Percentiles rank a stretch among this genome's conserved stretches.
These are phyloP conservation scores for Digitaria exilis DNA, from an alignment of 202 grass and related monocot species.

Conservation along the genomic window DNA sequence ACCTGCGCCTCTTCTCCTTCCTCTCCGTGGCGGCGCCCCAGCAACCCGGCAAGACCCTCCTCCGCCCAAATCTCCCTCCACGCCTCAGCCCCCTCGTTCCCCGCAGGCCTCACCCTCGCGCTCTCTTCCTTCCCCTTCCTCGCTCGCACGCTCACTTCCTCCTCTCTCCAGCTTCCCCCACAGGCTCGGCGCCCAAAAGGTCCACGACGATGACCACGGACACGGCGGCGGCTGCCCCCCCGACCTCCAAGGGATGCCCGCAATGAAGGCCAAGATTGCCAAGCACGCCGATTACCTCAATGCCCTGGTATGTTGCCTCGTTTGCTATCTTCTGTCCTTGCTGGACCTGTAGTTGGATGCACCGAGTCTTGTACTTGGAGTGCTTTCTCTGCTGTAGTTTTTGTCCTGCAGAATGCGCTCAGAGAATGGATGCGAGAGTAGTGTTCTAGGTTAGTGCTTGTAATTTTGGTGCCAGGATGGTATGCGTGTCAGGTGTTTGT, in stretches of 20 bases:
- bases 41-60: conserved; percentile 40
- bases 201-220: conserved; percentile 54
- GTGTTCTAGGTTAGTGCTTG: background rate
- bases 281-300: conserved; percentile 82
- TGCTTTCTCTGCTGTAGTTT: background rate
- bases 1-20: conserved; percentile 20
- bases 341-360: background rate
- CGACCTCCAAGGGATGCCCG: conserved; percentile 31
- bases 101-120: background rate
- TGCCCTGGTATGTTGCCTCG: conserved; percentile 52
- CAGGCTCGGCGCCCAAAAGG: conserved; percentile 59
- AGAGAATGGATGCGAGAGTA: background rate
- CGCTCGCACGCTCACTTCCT: background rate
- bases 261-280: conserved; percentile 77
- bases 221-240: background rate
- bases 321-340: background rate
- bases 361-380: background rate
- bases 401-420: background rate
- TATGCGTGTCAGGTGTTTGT: conserved; percentile 31
- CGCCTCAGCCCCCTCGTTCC: background rate
- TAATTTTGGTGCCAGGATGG: conserved; percentile 22
- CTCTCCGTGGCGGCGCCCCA: conserved; percentile 47
- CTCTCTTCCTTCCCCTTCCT: background rate
- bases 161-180: conserved; percentile 21
- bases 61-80: background rate